These are phyloP conservation scores for Aspergillus arachidicola DNA, from an alignment of 2,329 filamentous ascomycete species.

Conservation along the genomic window DNA sequence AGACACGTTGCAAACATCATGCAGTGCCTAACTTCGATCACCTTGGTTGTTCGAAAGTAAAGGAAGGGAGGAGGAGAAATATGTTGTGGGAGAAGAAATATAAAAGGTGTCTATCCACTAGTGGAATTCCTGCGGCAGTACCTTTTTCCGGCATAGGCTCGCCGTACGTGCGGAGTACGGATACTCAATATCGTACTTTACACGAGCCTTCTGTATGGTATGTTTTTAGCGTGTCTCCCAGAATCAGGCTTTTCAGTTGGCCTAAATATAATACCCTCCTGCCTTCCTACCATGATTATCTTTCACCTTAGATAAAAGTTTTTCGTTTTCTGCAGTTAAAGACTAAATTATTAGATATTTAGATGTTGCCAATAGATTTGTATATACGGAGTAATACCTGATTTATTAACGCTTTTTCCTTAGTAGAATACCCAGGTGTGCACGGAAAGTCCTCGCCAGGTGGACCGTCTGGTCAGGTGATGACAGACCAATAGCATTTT, in stretches of 20 bases:
- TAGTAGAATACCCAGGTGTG: not conserved
- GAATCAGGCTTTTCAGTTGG: not conserved
- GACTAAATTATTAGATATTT: not conserved
- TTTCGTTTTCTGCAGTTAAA: not conserved
- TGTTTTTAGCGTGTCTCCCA: too few relatives aligned
- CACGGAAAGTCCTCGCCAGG: too few relatives aligned
- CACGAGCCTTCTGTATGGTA: too few relatives aligned
- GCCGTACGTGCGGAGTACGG: too few relatives aligned
- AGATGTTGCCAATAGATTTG: not conserved
- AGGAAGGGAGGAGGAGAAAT: constrained; percentile 3
- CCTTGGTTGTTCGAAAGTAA: not conserved
- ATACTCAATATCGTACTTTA: too few relatives aligned
- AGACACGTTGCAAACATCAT: constrained; percentile 5
- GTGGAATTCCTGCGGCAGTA: not conserved
- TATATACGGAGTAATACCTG: not conserved
- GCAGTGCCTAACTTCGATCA: not conserved
- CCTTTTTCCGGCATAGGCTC: not conserved
- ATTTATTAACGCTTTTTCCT: not conserved
- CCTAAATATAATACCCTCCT: not conserved
- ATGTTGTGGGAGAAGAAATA: constrained; percentile 10
- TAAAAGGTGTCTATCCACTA: constrained; percentile 21
- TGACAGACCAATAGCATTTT: too few relatives aligned
- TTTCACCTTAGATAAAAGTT: not conserved
- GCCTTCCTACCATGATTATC: not conserved
- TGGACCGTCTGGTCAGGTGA: too few relatives aligned